phyloP scores from a whole-genome alignment of 2,329 filamentous ascomycete genomes.

The Diaporthe ilicicola region DNA sequence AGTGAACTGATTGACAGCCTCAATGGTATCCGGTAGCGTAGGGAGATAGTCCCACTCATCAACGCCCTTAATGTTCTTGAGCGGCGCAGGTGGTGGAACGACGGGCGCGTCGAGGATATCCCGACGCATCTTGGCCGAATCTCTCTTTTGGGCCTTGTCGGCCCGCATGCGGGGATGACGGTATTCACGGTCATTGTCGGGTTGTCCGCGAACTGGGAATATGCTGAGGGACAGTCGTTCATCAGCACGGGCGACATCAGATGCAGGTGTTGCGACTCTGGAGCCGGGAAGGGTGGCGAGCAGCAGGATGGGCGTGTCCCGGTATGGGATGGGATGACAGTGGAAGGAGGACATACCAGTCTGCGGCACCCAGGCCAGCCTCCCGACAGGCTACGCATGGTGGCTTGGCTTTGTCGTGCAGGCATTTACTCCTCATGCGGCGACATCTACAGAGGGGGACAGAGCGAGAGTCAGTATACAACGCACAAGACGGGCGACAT shows the following conservation, averaged over 20 bases:
- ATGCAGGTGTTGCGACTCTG: background rate
- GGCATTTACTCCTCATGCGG: conserved; percentile 64
- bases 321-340: background rate
- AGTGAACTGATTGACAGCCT: conserved; percentile 62
- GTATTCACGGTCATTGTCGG: conserved; percentile 63
- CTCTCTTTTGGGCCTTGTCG: conserved; percentile 54
- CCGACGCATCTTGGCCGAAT: conserved; percentile 47
- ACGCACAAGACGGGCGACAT: conserved; percentile 10
- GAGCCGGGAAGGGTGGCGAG: background rate
- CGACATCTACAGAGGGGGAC: conserved; percentile 53
- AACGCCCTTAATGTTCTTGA: conserved; percentile 37
- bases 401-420: conserved; percentile 56
- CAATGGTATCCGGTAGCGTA: conserved; percentile 57
- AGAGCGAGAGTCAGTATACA: conserved; percentile 21
- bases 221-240: conserved; percentile 44
- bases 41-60: conserved; percentile 62
- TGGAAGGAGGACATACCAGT: conserved; percentile 54
- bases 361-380: conserved; percentile 55
- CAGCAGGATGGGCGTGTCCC: background rate
- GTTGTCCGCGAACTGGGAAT: conserved; percentile 62
- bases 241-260: conserved; percentile 14
- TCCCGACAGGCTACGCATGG: conserved; percentile 62
- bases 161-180: conserved; percentile 62
- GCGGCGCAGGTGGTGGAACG: conserved; percentile 31
- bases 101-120: conserved; percentile 44